Conservation (phyloP, 2,329 filamentous ascomycete genomes). For the Sporothrix brasiliensis region DNA sequence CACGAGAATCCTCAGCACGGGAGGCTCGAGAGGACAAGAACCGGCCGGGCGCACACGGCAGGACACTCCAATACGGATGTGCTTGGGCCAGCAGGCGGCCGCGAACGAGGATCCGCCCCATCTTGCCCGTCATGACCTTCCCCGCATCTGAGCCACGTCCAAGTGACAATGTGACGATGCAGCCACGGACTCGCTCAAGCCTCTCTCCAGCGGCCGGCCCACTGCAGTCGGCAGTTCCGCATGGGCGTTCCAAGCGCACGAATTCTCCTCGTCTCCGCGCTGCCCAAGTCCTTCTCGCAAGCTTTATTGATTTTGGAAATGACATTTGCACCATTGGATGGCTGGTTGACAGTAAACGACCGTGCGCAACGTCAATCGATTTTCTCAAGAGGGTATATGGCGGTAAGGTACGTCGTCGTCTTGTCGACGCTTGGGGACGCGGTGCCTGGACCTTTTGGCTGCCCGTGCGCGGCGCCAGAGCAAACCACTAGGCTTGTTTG, state of each 20-base stretch:
- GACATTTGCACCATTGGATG: not conserved
- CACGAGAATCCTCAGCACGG: too few species aligned
- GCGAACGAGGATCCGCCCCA: not conserved
- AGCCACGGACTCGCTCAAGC: too few species aligned
- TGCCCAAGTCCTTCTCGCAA: not conserved
- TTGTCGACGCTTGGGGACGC: not conserved
- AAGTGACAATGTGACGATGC: too few species aligned
- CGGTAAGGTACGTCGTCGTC: not conserved
- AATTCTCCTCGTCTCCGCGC: not conserved
- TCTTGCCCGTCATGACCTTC: too few species aligned
- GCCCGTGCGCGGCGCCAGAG: constrained; percentile 15
- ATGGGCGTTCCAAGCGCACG: not conserved
- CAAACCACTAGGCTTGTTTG: not conserved
- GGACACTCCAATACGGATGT: not conserved
- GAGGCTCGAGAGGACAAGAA: not conserved
- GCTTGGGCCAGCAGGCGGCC: constrained; percentile 6
- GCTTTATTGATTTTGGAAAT: too few species aligned
- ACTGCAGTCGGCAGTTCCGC: too few species aligned
- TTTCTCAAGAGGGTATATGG: not conserved
- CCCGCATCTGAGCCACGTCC: too few species aligned
- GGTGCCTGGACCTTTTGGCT: not conserved
- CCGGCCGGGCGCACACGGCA: not conserved
- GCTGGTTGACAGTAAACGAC: not conserved
- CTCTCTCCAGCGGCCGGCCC: too few species aligned
- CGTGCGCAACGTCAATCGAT: not conserved